Evolutionary conservation across 306 rosid species (phyloP).

Genomic region (Vachellia pachyceras): DNA sequence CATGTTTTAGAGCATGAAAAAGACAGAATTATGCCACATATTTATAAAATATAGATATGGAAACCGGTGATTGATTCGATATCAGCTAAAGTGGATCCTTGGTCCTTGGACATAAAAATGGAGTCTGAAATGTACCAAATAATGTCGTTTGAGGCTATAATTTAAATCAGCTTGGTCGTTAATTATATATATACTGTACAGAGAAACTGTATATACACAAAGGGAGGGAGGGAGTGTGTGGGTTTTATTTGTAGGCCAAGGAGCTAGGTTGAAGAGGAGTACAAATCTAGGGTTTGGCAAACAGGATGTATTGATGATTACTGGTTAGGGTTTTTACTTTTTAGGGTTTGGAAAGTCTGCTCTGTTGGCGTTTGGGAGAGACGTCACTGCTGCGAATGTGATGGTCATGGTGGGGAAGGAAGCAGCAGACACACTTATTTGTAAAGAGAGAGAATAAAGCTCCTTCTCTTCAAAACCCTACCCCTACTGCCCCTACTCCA

Average conservation of each 20-base stretch:
- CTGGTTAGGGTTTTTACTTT: conserved; percentile 10
- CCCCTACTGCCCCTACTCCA: background rate
- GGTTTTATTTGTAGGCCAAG: background rate
- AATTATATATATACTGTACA: too few species aligned
- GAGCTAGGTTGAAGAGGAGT: background rate
- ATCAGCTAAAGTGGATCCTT: too few species aligned
- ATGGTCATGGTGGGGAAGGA: conserved; percentile 14
- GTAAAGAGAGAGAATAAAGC: conserved; percentile 23
- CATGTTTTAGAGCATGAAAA: too few species aligned
- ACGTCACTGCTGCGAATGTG: conserved; percentile 45
- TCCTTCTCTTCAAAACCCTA: background rate
- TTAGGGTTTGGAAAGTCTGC: conserved; percentile 23
- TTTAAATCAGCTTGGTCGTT: too few species aligned
- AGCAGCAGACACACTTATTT: background rate
- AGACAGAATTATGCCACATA: too few species aligned
- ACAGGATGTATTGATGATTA: background rate
- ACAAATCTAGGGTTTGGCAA: background rate
- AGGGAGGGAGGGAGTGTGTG: too few species aligned
- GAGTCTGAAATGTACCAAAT: too few species aligned
- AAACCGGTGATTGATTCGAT: too few species aligned
- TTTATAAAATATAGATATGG: too few species aligned
- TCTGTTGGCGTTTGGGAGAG: conserved; percentile 41
- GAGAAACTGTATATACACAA: too few species aligned
- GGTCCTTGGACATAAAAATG: too few species aligned
- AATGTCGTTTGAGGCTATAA: too few species aligned